phyloP scores from a whole-genome alignment of 805 yeast species.

The Debaryomyces prosopidis region DNA sequence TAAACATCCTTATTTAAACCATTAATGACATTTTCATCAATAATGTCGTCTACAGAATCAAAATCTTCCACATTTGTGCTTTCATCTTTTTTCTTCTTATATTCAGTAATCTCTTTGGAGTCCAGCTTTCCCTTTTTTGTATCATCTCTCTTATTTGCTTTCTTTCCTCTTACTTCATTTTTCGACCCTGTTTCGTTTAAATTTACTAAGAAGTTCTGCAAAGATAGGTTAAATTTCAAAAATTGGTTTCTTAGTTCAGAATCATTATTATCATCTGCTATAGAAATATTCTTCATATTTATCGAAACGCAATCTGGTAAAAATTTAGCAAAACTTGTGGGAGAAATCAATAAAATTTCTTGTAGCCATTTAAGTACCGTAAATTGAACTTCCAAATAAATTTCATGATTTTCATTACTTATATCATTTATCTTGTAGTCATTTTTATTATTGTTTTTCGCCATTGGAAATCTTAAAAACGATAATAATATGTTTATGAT shows the following conservation, averaged over 20 bases:
- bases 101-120: conserved; percentile 4
- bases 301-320: conserved; percentile 75
- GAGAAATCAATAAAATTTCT: conserved; percentile 69
- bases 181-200: conserved; percentile 23
- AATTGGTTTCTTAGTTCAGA: conserved; percentile 37
- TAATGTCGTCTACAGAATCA: conserved; percentile 1
- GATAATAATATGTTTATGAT: conserved; percentile 81
- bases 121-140: conserved; percentile 4
- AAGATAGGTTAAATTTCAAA: conserved; percentile 32
- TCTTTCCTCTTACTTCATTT: conserved; percentile 54
- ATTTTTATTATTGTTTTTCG: conserved; percentile 20
- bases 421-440: conserved; percentile 23
- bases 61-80: conserved; percentile 2
- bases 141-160: conserved; percentile 43
- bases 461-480: conserved; percentile 71
- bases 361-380: conserved; percentile 84
- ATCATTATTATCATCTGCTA: conserved; percentile 37
- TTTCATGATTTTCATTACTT: conserved; percentile 37
- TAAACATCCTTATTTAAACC: conserved; percentile 41
- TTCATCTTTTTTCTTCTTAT: conserved; percentile 9
- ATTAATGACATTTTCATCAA: conserved; percentile 38
- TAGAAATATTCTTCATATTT: conserved; percentile 47
- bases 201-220: conserved; percentile 32
- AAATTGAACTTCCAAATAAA: conserved; percentile 62
- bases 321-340: conserved; percentile 70